phyloP scores from a whole-genome alignment of 257 asterid species.

The Thymus quinquecostatus region DNA sequence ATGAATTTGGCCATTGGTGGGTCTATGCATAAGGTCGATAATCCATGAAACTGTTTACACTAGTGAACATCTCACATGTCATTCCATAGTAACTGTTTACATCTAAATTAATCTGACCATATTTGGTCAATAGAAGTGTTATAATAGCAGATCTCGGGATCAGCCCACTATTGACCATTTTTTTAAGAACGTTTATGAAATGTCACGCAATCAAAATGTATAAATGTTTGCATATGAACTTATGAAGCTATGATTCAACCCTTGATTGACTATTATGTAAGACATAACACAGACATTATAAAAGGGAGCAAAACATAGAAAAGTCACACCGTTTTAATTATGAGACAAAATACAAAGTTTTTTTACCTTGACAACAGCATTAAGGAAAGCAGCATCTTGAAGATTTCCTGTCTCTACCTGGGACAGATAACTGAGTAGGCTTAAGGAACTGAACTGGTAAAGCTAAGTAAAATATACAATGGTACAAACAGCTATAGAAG shows the following conservation, averaged over 20 bases:
- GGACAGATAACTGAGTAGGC: constrained; percentile 35
- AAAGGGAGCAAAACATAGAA: not conserved
- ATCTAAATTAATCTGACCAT: not conserved
- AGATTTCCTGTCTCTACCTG: constrained; percentile 73
- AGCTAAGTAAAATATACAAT: constrained; percentile 18
- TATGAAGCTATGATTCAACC: not conserved
- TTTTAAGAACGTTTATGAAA: not conserved
- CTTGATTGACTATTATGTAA: not conserved
- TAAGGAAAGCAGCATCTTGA: constrained; percentile 74
- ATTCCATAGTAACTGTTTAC: not conserved
- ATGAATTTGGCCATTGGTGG: not conserved
- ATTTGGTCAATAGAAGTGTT: not conserved
- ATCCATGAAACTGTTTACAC: not conserved
- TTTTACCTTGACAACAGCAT: constrained; percentile 89
- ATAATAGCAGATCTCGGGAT: not conserved
- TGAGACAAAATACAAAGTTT: constrained; percentile 6
- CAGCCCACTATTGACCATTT: constrained; percentile 14
- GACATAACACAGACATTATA: not conserved
- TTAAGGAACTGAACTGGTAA: constrained; percentile 27
- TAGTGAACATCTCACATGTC: not conserved
- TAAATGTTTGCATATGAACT: not conserved
- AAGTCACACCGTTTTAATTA: constrained; percentile 1
- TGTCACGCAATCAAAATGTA: not conserved
- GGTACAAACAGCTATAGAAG: constrained; percentile 10
- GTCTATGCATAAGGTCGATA: not conserved